phyloP scores from a whole-genome alignment of 2,329 filamentous ascomycete genomes.

The Trichoderma guizhouense region DNA sequence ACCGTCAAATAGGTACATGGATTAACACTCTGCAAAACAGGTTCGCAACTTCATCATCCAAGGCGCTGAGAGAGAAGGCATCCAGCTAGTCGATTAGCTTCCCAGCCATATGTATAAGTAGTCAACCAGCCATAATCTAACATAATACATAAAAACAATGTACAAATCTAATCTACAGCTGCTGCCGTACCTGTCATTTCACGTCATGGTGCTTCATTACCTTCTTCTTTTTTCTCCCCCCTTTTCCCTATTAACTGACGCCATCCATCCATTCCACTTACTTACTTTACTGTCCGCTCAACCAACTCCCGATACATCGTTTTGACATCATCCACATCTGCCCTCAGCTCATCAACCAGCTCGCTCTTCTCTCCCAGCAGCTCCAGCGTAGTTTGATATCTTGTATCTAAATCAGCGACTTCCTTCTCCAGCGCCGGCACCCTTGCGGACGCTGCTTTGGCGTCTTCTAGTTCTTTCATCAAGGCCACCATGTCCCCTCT shows the following conservation, averaged over 20 bases:
- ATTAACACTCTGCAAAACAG: constrained; percentile 37
- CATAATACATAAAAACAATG: constrained; percentile 22
- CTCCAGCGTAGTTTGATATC: constrained; percentile 89
- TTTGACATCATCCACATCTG: constrained; percentile 90
- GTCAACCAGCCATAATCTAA: constrained; percentile 15
- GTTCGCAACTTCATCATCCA: constrained; percentile 74
- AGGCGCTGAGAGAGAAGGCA: constrained; percentile 78
- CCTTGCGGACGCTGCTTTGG: constrained; percentile 56
- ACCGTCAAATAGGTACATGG: neutral
- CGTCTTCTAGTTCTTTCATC: constrained; percentile 80
- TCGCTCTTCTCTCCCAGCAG: constrained; percentile 97
- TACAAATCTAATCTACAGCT: constrained; percentile 14
- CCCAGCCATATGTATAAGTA: neutral
- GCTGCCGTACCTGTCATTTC: neutral
- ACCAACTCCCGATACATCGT: constrained; percentile 93
- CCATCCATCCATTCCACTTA: neutral
- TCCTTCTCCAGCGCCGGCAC: constrained; percentile 65
- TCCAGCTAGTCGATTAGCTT: constrained; percentile 48
- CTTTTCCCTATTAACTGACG: neutral
- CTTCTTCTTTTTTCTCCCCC: neutral
- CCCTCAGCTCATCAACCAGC: constrained; percentile 81
- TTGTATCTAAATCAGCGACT: constrained; percentile 64
- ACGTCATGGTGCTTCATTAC: neutral
- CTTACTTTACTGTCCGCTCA: constrained; percentile 72
- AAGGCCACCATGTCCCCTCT: constrained; percentile 84